Base-by-base conservation (phyloP, 345 rosid genomes). In the Hibiscus mutabilis region DNA sequence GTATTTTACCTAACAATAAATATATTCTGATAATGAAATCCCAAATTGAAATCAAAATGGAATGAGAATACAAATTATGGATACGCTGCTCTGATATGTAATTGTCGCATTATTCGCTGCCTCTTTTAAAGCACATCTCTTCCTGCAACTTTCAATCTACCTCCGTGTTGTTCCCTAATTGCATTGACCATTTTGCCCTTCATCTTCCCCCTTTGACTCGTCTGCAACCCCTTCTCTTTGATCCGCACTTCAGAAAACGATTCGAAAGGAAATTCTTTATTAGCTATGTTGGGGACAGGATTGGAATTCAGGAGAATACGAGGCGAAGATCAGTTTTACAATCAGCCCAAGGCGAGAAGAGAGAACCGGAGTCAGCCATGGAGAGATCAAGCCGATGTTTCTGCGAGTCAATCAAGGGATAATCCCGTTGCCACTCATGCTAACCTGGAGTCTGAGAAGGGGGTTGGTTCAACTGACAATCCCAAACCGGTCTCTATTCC, bases 241-340 rank as follows among this genome's bases (percentile, higher is more conserved):
- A 37, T 64, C 68, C 51, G 18, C 29, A 35, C 66, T n/a, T 33
- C 25, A 33, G 5, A 18, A 55, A 69, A 6, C 19, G 18, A 11
- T 40, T 42, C 31, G 3, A 2, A 69, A 40, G 63, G 8, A 33
- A 19, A 19, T 55, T 60, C 4, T 11, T 46, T 46, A 13, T 13
- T 60, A 51, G 72, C 76, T 24, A 89, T 89, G 91, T 75, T 82
- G 29, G 83, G 89, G 14, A 22, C 84, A 3, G 90, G 87, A 62
- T 74, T 85, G 80, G 81, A 80, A 75, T 79, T 84, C 35, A 74
- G 66, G 65, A 77, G 88, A 0, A 74, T 76, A 24, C 72, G 81
- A 15, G 88, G 72, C n/a, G 89, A 88, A 3, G 86, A 88, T 77
- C 85, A 79, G 46, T 81, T 86, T 47, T 69, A 74, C 65, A 72